Percentiles rank a stretch among this genome's conserved stretches.
These are phyloP conservation scores for Kalmusia sp. DNA, from an alignment of 2,329 filamentous ascomycete genomes.

Conservation along the genomic window DNA sequence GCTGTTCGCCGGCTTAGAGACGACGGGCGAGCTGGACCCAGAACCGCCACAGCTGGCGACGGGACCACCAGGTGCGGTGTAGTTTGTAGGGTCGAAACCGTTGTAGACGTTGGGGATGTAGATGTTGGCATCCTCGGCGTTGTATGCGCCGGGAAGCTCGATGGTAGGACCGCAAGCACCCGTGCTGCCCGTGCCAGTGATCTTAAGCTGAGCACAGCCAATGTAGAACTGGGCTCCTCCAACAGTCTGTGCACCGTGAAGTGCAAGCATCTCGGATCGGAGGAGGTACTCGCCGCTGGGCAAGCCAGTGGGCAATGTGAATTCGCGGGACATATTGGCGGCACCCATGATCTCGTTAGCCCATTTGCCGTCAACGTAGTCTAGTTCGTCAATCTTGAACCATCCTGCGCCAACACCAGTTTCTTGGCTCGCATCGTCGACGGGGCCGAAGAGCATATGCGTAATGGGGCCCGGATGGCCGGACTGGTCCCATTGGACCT, in stretches of 20 bases:
- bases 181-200: conserved; percentile 46
- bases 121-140: conserved; percentile 38
- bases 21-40: conserved; percentile 13
- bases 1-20: conserved; percentile 11
- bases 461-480: conserved; percentile 44
- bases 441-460: conserved; percentile 45
- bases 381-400: conserved; percentile 47
- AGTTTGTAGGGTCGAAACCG: conserved; percentile 37
- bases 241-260: conserved; percentile 48
- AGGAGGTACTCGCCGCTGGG: conserved; percentile 50
- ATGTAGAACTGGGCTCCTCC: conserved; percentile 56
- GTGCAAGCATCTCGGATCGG: conserved; percentile 55
- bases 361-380: conserved; percentile 38
- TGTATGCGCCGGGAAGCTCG: conserved; percentile 50
- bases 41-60: conserved; percentile 34
- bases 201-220: conserved; percentile 55
- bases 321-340: conserved; percentile 44
- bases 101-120: conserved; percentile 47
- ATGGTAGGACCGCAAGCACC: conserved; percentile 48
- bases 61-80: conserved; percentile 38
- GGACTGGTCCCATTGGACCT: conserved; percentile 42
- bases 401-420: conserved; percentile 42
- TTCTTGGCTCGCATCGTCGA: conserved; percentile 61
- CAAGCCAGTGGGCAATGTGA: conserved; percentile 49
- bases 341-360: conserved; percentile 46